Percentiles rank a stretch among this genome's conserved stretches.
phyloP scores from a whole-genome alignment of 345 rosid genomes.

The Lenwebbia sp. region DNA sequence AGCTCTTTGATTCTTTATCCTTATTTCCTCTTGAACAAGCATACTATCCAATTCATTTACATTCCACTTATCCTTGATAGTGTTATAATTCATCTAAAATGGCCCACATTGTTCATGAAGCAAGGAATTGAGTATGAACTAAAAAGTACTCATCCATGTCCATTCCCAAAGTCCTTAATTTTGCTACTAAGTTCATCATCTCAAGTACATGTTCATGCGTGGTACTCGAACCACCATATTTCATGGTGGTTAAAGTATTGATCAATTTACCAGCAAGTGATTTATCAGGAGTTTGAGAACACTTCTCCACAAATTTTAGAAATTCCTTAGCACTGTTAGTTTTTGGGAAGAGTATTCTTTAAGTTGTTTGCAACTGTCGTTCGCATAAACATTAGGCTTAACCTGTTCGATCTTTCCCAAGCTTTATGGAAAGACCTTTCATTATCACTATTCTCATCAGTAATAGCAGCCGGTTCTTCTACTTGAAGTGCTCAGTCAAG shows the following conservation, averaged over 20 bases:
- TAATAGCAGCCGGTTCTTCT: not conserved
- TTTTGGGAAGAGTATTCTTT: not conserved
- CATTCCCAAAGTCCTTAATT: not conserved
- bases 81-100: conserved; percentile 13
- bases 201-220: not conserved
- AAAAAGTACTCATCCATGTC: not conserved
- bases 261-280: conserved; percentile 1
- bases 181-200: not conserved
- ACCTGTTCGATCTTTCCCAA: not conserved
- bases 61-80: conserved; percentile 13
- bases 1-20: not conserved
- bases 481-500: not conserved
- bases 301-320: not conserved
- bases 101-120: conserved; percentile 2
- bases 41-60: conserved; percentile 2
- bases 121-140: conserved; percentile 1
- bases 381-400: not conserved
- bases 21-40: conserved; percentile 1
- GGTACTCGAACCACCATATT: not conserved
- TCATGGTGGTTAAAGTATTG: conserved; percentile 3
- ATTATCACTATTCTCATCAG: not conserved
- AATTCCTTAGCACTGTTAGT: not conserved
- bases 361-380: not conserved
- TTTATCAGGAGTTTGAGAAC: not conserved
- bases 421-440: not conserved